Evolutionary conservation across 2,329 filamentous ascomycete genomes (phyloP), one percentile per base, ranked within the genome.

Genomic region (Xylaria polymorpha): DNA sequence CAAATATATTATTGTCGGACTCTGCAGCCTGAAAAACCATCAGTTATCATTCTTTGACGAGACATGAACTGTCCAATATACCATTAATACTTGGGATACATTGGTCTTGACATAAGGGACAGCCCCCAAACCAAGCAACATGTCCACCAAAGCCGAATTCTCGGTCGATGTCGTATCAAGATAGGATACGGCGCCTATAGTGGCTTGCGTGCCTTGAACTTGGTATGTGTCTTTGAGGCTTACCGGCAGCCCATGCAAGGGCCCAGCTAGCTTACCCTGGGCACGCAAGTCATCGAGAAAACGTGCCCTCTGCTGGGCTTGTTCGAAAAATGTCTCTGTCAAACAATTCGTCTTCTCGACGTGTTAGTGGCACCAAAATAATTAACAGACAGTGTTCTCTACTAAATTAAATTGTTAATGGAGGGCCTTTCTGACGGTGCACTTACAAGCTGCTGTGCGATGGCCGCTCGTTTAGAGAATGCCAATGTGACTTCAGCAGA

Each of bases 201-300:
- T 61, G 15, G 75, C 68, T 8, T 75, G 69, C n/a, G 59, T 39
- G 8, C 74, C 75, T 2, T 15, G 20, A 18, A 76, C 65, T 60
- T 73, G 71, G 41, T 75, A 76, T n/a, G 64, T 67, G 46, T 80
- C 79, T 62, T 80, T 91, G 51, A 91, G 80, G 0, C 85, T 66
- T n/a, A 88, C 80, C 1, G 86, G 86, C 2, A 88, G 79, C 7
- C 88, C 89, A 77, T 90, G 88, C 2, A 91, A 81, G 9, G 88
- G 87, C 0, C 88, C 88, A 4, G 85, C 72, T 0, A 83, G 76
- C 70, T 80, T 77, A 0, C 81, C 79, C 3, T 74, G 29, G 18
- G 5, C 8, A 18, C 57, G 57, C n/a, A 18, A 37, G 18, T 77
- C 71, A 75, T 87, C 86, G 3, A 86, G 75, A 4, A 75, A 62